phyloP scores from a whole-genome alignment of 371 early-diverging fungal genomes.

The Mortierella sp. region DNA sequence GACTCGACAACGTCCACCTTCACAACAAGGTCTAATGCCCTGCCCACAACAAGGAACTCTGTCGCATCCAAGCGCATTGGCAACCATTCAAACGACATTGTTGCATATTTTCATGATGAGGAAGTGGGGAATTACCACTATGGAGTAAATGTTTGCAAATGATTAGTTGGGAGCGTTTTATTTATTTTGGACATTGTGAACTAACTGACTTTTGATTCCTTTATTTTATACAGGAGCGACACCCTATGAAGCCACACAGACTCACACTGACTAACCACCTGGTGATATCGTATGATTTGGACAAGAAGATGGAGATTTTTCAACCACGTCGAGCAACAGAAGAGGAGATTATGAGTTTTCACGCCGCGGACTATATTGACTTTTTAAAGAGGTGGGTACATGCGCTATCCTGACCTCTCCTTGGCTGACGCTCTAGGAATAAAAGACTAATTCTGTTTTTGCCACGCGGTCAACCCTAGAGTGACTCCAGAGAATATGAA shows the following conservation, averaged over 20 bases:
- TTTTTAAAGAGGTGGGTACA: slow-evolving; percentile 87
- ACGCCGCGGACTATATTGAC: slow-evolving; percentile 97
- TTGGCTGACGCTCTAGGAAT: too few relatives aligned
- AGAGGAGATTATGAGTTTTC: slow-evolving; percentile 96
- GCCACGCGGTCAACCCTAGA: slow-evolving; percentile 51
- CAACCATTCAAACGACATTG: slow-evolving; percentile 67
- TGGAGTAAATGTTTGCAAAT: slow-evolving; percentile 67
- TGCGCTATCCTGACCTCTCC: too few relatives aligned
- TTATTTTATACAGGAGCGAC: slow-evolving; percentile 68
- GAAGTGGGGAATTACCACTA: slow-evolving; percentile 93
- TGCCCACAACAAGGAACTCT: slow-evolving; percentile 36
- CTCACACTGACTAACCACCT: slow-evolving; percentile 92
- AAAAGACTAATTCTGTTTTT: too few relatives aligned
- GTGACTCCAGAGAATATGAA: slow-evolving; percentile 93
- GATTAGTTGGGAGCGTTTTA: background rate
- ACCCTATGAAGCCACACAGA: slow-evolving; percentile 98
- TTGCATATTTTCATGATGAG: slow-evolving; percentile 91
- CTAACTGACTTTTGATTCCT: background rate
- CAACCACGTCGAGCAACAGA: slow-evolving; percentile 95
- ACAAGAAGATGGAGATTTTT: slow-evolving; percentile 89
- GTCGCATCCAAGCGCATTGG: slow-evolving; percentile 38
- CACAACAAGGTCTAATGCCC: slow-evolving; percentile 39
- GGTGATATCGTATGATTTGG: slow-evolving; percentile 88
- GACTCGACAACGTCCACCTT: slow-evolving; percentile 44
- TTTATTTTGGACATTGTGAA: too few relatives aligned